Base-by-base conservation (phyloP, 768 basidiomycete species). In the Hygrophorus pudorinus region DNA sequence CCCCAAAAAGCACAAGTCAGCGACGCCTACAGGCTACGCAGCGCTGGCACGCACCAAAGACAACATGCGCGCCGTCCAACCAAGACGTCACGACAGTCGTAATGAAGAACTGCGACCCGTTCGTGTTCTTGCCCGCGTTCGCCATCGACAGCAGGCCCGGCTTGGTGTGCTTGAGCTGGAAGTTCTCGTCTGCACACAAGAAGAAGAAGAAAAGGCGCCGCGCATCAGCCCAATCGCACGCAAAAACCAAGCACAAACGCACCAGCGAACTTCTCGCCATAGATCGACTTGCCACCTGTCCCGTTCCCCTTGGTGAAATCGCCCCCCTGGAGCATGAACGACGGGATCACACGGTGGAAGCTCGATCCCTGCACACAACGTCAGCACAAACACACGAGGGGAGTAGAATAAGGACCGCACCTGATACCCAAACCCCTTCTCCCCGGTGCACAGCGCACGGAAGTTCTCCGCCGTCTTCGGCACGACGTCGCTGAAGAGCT, bases 61-160 rank as follows among this genome's bases (percentile, higher is more conserved):
- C 71, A 47, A 87, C 85, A 59, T 91, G 87, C 57, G 89, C 91
- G 18, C 67, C 76, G 59, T 92, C 43, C 10, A 92, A 68, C 56
- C 90, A 87, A 0, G 79, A 62, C 0, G 88, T 88, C 7, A 72
- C 58, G 2, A 65, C 77, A 52, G 76, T 83, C 48, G 92, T 94
- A 69, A 96, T 84, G 72, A 96, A 94, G 75, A 94, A 93, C 62
- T 89, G 84, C 12, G 77, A 73, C 13, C 71, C 71, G 51, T 89
- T 91, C 38, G 88, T 91, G 59, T 83, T 75, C 20, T 77, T 71
- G 4, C 92, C 92, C 7, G 93, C 87, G 62, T 98, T 97, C 38
- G 93, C 84, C 93, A 97, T 97, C 21, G 91, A 94, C 41, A 99
- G 75, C 46, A 97, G 68, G 75, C 90, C 96, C 0, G 93, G 91